Evolutionary conservation across 2,329 filamentous ascomycete genomes (phyloP).

Genomic region (Ambrosiella beaveri): DNA sequence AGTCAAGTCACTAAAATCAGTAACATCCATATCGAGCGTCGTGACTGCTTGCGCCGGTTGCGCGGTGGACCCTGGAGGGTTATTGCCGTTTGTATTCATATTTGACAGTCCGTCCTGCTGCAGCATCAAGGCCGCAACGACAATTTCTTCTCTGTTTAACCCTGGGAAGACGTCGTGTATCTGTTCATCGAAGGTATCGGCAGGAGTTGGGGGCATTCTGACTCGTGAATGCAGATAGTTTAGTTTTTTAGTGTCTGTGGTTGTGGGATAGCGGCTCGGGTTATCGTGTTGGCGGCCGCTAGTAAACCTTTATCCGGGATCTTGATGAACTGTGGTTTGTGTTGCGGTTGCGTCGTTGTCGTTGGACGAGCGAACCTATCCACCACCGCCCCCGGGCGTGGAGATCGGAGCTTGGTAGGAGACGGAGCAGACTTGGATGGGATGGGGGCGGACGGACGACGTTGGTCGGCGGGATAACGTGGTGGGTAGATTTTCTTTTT

Average conservation of each 20-base stretch:
- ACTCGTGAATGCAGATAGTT: too few relatives aligned
- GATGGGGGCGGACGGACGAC: not conserved
- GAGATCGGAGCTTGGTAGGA: too few relatives aligned
- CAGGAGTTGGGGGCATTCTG: not conserved
- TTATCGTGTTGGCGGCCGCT: too few relatives aligned
- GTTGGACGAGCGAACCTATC: too few relatives aligned
- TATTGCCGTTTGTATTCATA: not conserved
- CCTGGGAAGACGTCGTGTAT: constrained; percentile 8
- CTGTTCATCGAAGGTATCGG: not conserved
- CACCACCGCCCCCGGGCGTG: too few relatives aligned
- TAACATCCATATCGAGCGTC: not conserved
- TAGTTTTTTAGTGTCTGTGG: too few relatives aligned
- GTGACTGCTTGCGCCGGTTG: not conserved
- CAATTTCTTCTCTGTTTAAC: constrained; percentile 13
- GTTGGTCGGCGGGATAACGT: not conserved
- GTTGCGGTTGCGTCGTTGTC: too few relatives aligned
- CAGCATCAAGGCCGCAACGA: constrained; percentile 10
- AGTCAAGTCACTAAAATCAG: not conserved
- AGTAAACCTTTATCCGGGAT: too few relatives aligned
- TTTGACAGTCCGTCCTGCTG: not conserved
- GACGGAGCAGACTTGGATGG: too few relatives aligned
- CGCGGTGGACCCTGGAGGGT: not conserved
- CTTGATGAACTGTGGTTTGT: too few relatives aligned
- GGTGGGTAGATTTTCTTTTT: not conserved
- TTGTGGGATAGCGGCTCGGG: too few relatives aligned